Evolutionary conservation across 441 rosid genomes (phyloP), one percentile per base, ranked within the genome.

Genomic region (Eutrema salsugineum): DNA sequence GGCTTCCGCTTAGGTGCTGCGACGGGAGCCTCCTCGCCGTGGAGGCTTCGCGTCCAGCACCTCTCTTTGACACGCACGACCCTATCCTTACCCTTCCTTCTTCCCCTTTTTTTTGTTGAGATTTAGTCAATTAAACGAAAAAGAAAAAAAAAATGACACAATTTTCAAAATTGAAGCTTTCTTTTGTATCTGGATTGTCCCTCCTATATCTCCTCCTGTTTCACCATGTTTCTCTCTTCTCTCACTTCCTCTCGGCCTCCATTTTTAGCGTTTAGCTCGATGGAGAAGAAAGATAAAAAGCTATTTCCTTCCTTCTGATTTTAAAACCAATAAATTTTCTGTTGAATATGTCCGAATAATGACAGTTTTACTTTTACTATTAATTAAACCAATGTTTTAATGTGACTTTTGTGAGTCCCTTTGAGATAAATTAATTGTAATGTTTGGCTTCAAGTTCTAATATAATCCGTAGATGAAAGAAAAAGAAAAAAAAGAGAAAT

Each of bases 31-130:
- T 82, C 83, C 71, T 81, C 67, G 72, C 67, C 24, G 72, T 71
- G 64, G 79, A 43, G 78, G 75, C 42, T 14, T 63, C 78, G 2
- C 75, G 76, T 19, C 71, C 68, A 70, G 77, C 55, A 79, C 82
- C 84, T 27, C 83, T 83, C 61, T 77, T 84, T 4, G 93, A 81
- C 57, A 70, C 81, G 74, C 97, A 87, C 80, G 71, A 36, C 70
- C 95, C 94, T 84, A 93, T 91, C 73, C 53, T 87, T 77, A 49
- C 67, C 30, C n/a, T n/a, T 27, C 27, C 17, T 66, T 17, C 63
- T 44, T 30, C 68, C n/a, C 32, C 47, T 12, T 50, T 1, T 11
- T 16, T 39, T 1, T 8, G 4, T 8, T 6, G 15, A 38, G 15
- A 24, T 8, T 56, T 19, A 8, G 10, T 36, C 17, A 55, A 72